Evolutionary conservation across 1,284 basidiomycete species (phyloP).

Genomic region (Cryptococcus sp.): DNA sequence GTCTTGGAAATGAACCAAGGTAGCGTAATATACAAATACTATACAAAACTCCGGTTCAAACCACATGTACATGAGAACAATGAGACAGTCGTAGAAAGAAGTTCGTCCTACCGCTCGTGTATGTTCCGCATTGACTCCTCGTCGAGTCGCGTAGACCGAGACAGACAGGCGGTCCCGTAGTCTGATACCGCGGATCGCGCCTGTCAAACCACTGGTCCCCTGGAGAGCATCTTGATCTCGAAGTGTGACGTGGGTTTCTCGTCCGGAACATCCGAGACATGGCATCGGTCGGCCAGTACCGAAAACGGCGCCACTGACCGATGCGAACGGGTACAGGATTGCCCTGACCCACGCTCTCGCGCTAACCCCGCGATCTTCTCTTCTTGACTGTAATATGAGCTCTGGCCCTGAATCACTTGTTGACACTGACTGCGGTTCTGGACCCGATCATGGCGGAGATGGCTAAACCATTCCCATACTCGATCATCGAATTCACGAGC

Average conservation of each 20-base stretch:
- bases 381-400: no score
- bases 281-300: neutral
- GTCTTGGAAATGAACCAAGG: neutral
- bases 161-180: neutral
- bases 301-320: neutral
- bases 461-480: neutral
- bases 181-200: neutral
- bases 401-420: no score
- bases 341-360: neutral
- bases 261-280: neutral
- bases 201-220: no score
- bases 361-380: no score
- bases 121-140: neutral
- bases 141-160: neutral
- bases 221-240: no score
- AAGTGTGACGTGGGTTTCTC: neutral
- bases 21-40: neutral
- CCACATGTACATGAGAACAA: no score
- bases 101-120: neutral
- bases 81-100: neutral
- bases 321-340: neutral
- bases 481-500: neutral
- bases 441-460: neutral
- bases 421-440: neutral
- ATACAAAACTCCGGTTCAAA: no score